phyloP scores from a whole-genome alignment of 768 basidiomycete species.

The Lanmaoa rubissima region DNA sequence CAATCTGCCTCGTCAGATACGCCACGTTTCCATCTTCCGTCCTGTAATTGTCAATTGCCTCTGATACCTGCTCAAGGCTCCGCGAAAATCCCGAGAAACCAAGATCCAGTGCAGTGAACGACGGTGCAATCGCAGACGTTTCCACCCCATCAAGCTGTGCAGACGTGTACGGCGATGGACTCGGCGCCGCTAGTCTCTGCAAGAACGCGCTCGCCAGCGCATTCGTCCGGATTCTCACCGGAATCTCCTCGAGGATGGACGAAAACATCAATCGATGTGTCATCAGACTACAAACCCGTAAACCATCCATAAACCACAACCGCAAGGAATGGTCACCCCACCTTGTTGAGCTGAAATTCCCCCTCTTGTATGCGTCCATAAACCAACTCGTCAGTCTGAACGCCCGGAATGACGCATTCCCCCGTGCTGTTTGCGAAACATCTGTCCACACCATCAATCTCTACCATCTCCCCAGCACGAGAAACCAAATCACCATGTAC shows the following conservation, averaged over 20 bases:
- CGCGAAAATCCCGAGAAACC: conserved; percentile 66
- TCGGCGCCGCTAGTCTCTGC: conserved; percentile 52
- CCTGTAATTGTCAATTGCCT: conserved; percentile 80
- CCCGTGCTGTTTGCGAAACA: conserved; percentile 71
- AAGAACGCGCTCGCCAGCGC: conserved; percentile 79
- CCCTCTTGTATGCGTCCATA: conserved; percentile 76
- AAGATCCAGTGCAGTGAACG: conserved; percentile 69
- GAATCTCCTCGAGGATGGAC: conserved; percentile 82
- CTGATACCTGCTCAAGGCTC: conserved; percentile 82
- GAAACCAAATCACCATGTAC: conserved; percentile 64
- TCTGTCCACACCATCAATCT: conserved; percentile 45
- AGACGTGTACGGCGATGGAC: conserved; percentile 35
- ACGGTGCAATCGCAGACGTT: conserved; percentile 48
- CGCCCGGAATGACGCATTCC: conserved; percentile 86
- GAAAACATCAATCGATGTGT: conserved; percentile 82
- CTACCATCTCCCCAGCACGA: background rate
- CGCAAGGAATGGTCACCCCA: conserved; percentile 34
- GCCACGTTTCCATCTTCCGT: conserved; percentile 93
- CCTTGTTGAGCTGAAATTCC: conserved; percentile 85
- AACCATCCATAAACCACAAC: conserved; percentile 2
- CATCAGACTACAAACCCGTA: conserved; percentile 54
- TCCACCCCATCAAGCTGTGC: conserved; percentile 39
- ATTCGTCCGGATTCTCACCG: conserved; percentile 81
- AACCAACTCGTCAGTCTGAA: conserved; percentile 81
- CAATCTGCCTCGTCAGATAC: conserved; percentile 84